These are phyloP conservation scores for Striga asiatica DNA, from an alignment of 257 asterid species.

Conservation along the genomic window DNA sequence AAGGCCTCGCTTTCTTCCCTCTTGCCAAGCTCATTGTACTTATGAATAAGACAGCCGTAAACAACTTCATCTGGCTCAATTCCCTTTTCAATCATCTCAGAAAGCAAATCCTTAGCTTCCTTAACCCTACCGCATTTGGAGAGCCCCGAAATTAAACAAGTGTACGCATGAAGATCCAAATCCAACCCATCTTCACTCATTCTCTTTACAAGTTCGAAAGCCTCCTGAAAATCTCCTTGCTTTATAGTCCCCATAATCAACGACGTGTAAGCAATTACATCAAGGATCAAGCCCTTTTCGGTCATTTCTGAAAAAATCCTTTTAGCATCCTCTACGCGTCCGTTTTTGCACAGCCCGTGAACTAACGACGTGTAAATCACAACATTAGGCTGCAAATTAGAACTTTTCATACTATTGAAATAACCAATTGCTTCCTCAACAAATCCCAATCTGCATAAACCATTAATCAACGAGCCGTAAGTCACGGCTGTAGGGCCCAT, in stretches of 20 bases:
- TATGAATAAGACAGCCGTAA: constrained; percentile 59
- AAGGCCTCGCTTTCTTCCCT: constrained; percentile 49
- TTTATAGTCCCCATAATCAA: constrained; percentile 61
- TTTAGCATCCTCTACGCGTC: constrained; percentile 42
- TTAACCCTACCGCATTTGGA: constrained; percentile 46
- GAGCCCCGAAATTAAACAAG: constrained; percentile 72
- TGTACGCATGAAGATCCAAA: constrained; percentile 73
- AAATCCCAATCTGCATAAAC: constrained; percentile 65
- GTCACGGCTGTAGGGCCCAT: constrained; percentile 54
- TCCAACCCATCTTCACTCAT: constrained; percentile 51
- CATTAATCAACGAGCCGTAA: constrained; percentile 48
- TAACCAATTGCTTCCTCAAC: constrained; percentile 55
- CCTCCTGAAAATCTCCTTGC: constrained; percentile 56
- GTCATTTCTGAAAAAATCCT: constrained; percentile 59
- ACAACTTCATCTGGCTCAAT: constrained; percentile 63
- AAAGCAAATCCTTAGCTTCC: constrained; percentile 49
- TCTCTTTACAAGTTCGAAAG: constrained; percentile 48
- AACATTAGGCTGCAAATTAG: constrained; percentile 59
- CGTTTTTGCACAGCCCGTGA: constrained; percentile 59
- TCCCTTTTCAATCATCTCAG: constrained; percentile 72
- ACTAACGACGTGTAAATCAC: constrained; percentile 61
- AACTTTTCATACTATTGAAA: constrained; percentile 35
- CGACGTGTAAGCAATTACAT: constrained; percentile 55
- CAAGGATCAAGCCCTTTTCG: constrained; percentile 53
- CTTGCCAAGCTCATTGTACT: constrained; percentile 51